A percentile compares a stretch with the other conserved stretches of the same genome.
These are phyloP conservation scores for Trichoderma harzianum DNA, from an alignment of 2,329 filamentous ascomycete species.

Conservation along the genomic window DNA sequence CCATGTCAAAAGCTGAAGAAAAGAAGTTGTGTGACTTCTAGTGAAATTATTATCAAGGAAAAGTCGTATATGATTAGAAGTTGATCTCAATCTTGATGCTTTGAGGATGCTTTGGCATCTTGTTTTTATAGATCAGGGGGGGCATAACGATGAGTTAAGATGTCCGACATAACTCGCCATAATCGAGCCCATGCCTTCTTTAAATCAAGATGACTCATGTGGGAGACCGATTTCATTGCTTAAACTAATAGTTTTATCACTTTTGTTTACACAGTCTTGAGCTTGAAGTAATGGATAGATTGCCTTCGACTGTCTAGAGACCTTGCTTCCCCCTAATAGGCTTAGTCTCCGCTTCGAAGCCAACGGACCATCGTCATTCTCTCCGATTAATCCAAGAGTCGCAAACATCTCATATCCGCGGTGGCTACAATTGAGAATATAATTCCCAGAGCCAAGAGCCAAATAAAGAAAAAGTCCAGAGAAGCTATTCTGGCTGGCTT, in stretches of 20 bases:
- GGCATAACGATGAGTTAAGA: background rate
- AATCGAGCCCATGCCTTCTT: background rate
- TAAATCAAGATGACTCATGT: background rate
- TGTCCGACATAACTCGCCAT: background rate
- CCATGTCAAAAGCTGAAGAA: background rate
- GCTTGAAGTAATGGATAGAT: background rate
- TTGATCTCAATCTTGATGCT: background rate
- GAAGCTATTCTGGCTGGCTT: background rate
- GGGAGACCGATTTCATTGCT: background rate
- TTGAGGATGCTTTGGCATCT: background rate
- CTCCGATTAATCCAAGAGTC: background rate
- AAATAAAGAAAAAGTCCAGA: background rate
- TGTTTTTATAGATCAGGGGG: background rate
- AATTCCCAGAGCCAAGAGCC: background rate
- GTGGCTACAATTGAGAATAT: background rate
- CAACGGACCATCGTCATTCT: background rate
- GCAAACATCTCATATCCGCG: background rate
- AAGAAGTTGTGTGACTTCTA: background rate
- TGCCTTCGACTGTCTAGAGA: background rate
- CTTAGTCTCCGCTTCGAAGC: background rate
- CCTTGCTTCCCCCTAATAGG: background rate
- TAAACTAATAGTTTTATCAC: background rate
- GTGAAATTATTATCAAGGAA: rapidly evolving
- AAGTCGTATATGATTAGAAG: background rate
- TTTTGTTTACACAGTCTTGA: background rate